Evolutionary conservation across 345 rosid species (phyloP).

Genomic region (Noccaea caerulescens): DNA sequence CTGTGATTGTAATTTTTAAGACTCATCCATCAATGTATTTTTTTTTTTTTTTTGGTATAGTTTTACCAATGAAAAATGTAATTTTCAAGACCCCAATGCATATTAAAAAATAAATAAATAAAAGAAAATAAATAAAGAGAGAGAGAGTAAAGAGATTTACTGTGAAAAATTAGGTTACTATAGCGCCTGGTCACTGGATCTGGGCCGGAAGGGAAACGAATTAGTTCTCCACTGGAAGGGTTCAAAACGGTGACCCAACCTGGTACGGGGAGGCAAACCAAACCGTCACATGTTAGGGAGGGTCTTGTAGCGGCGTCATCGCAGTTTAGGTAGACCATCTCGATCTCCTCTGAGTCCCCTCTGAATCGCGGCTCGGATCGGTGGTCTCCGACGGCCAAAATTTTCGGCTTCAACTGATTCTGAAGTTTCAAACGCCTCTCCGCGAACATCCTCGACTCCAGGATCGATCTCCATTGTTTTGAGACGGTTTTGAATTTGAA

Average conservation of each 20-base stretch:
- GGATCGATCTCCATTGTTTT: background rate
- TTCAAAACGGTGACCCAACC: constrained; percentile 15
- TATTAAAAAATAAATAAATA: no score
- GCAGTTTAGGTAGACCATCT: background rate
- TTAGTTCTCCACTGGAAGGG: constrained; percentile 8
- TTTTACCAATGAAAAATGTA: no score
- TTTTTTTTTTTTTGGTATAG: no score
- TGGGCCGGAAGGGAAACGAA: background rate
- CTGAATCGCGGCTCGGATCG: background rate
- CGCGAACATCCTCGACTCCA: background rate
- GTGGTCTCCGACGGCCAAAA: background rate
- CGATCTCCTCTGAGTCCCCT: constrained; percentile 22
- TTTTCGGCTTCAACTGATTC: background rate
- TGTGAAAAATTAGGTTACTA: no score
- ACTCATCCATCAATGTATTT: no score
- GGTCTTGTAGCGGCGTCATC: constrained; percentile 12
- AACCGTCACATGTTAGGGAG: constrained; percentile 2
- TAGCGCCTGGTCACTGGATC: background rate
- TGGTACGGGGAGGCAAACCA: constrained; percentile 24
- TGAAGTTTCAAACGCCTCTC: background rate
- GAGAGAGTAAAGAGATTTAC: no score
- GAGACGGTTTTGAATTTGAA: background rate
- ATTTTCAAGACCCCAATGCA: no score
- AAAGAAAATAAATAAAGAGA: no score
- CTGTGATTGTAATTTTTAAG: background rate